These are phyloP conservation scores for Mallotus japonicus DNA, from an alignment of 441 rosid genomes.

Conservation along the genomic window DNA sequence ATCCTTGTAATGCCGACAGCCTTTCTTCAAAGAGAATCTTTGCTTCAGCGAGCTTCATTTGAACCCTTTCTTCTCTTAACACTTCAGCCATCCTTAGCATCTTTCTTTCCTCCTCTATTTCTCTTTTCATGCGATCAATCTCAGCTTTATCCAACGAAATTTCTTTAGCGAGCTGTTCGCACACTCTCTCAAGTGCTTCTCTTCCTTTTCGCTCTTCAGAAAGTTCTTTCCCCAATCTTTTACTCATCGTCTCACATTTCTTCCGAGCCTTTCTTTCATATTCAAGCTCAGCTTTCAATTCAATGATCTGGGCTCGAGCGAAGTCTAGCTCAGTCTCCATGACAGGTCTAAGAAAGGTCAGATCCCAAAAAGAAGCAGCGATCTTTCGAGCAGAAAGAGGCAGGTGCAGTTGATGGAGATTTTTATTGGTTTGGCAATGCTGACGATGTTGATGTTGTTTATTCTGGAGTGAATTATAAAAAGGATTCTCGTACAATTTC, in stretches of 20 bases:
- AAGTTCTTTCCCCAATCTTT: slow-evolving; percentile 57
- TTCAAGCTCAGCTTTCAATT: slow-evolving; percentile 66
- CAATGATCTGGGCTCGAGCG: slow-evolving; percentile 49
- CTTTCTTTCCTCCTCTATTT: slow-evolving; percentile 73
- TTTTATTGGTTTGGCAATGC: slow-evolving; percentile 29
- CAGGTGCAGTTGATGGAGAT: slow-evolving; percentile 26
- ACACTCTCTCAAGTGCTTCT: slow-evolving; percentile 54
- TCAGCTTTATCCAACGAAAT: slow-evolving; percentile 46
- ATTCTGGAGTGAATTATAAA: slow-evolving; percentile 42
- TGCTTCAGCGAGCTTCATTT: slow-evolving; percentile 82
- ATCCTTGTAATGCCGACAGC: slow-evolving; percentile 44
- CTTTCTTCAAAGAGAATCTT: slow-evolving; percentile 67
- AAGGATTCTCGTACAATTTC: slow-evolving; percentile 80
- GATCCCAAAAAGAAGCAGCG: slow-evolving; percentile 66
- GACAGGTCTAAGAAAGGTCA: slow-evolving; percentile 48
- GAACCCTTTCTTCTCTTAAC: slow-evolving; percentile 82
- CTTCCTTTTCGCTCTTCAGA: slow-evolving; percentile 58
- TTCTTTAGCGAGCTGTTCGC: slow-evolving; percentile 62
- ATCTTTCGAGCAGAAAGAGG: slow-evolving; percentile 40
- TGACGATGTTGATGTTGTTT: slow-evolving; percentile 31
- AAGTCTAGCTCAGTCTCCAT: slow-evolving; percentile 60
- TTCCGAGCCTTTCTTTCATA: slow-evolving; percentile 58
- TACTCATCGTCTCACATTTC: slow-evolving; percentile 53
- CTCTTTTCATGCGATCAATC: slow-evolving; percentile 51
- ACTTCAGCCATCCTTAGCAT: slow-evolving; percentile 73